phyloP scores from a whole-genome alignment of 2,329 filamentous ascomycete genomes.

The Ophiostoma novo-ulmi region DNA sequence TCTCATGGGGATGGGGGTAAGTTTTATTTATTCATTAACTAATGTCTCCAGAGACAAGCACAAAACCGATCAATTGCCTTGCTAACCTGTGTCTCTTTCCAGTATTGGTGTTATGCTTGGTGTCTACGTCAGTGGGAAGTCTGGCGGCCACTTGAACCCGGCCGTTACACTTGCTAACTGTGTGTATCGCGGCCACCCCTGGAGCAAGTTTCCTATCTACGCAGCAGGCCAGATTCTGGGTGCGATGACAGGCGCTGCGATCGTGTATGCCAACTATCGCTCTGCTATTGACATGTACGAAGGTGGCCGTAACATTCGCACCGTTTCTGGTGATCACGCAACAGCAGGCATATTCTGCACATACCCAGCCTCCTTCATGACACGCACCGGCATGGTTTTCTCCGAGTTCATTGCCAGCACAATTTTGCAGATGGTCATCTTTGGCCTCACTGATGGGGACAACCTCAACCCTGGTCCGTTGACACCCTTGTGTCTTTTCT shows the following conservation, averaged over 20 bases:
- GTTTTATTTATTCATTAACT: conserved; percentile 25
- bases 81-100: neutral
- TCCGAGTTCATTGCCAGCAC: conserved; percentile 54
- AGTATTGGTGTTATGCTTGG: conserved; percentile 64
- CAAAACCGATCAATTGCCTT: neutral
- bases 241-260: conserved; percentile 49
- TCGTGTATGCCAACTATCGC: conserved; percentile 54
- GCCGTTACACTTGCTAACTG: conserved; percentile 44
- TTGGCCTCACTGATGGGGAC: conserved; percentile 52
- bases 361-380: conserved; percentile 47
- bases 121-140: conserved; percentile 48
- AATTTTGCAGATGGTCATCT: conserved; percentile 55
- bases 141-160: conserved; percentile 52
- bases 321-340: conserved; percentile 40
- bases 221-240: conserved; percentile 54
- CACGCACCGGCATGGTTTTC: conserved; percentile 52
- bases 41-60: neutral
- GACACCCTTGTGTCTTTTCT: conserved; percentile 39
- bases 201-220: conserved; percentile 53
- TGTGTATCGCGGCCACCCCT: conserved; percentile 54
- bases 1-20: conserved; percentile 49
- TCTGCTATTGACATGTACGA: conserved; percentile 38
- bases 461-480: conserved; percentile 51
- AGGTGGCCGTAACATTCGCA: conserved; percentile 32
- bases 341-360: conserved; percentile 52